A percentile compares a stretch with the other conserved stretches of the same genome.
Conservation (phyloP, 441 rosid species). For the Populus hybrid region DNA sequence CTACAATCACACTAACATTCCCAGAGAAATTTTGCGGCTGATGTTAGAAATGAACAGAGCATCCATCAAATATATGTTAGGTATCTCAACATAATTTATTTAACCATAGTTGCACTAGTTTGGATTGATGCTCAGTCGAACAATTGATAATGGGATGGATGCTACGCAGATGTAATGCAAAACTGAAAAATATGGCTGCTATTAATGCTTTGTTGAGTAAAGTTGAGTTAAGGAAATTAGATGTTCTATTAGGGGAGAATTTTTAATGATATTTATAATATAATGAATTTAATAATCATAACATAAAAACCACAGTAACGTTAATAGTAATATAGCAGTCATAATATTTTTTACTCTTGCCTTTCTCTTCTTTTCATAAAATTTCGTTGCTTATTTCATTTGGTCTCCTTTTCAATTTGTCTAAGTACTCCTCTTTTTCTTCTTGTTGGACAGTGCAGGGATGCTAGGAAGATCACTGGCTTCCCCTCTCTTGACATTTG, state of each 20-base stretch:
- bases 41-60: neutral
- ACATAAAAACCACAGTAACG: neutral
- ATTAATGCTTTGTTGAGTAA: neutral
- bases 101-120: neutral
- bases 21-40: neutral
- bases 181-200: neutral
- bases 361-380: neutral
- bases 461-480: slow-evolving; percentile 57
- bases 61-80: too few relatives aligned
- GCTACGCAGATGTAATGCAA: too few relatives aligned
- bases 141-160: too few relatives aligned
- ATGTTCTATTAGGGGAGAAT: neutral
- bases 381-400: neutral
- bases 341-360: neutral
- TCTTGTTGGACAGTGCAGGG: slow-evolving; percentile 29
- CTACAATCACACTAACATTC: too few relatives aligned
- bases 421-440: neutral
- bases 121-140: neutral
- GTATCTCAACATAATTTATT: too few relatives aligned
- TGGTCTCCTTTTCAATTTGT: neutral
- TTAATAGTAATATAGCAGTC: neutral
- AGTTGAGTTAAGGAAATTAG: neutral
- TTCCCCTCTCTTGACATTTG: slow-evolving; percentile 45
- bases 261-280: neutral
- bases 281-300: neutral